These are phyloP conservation scores for Sabuloglossum arenarium DNA, from an alignment of 495 filamentous ascomycete species.

Conservation along the genomic window DNA sequence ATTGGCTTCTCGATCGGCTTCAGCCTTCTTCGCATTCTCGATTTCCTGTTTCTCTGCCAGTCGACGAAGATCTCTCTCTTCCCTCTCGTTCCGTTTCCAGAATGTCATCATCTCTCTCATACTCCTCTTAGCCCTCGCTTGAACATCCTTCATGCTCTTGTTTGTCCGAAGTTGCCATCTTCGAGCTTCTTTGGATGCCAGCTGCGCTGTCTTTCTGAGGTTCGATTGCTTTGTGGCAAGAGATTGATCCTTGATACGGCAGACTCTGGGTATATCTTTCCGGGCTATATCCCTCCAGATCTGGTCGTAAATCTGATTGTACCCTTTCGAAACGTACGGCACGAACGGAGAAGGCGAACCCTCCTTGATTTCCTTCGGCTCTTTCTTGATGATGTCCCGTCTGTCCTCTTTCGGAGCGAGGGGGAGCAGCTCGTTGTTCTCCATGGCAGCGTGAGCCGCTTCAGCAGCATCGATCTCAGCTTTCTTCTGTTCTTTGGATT, in stretches of 20 bases:
- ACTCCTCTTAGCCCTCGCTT: conserved; percentile 86
- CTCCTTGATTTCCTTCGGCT: conserved; percentile 44
- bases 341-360: conserved; percentile 29
- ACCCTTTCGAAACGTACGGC: conserved; percentile 71
- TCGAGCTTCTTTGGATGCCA: conserved; percentile 92
- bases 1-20: conserved; percentile 91
- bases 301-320: conserved; percentile 93
- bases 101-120: conserved; percentile 99
- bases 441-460: conserved; percentile 65
- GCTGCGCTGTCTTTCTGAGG: conserved; percentile 86
- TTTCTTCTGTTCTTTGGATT: conserved; percentile 93
- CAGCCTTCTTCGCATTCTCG: conserved; percentile 87
- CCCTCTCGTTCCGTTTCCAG: conserved; percentile 97
- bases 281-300: conserved; percentile 90
- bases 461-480: conserved; percentile 86
- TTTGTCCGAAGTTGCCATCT: conserved; percentile 95
- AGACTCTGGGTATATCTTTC: conserved; percentile 86
- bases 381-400: conserved; percentile 19
- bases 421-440: conserved; percentile 53
- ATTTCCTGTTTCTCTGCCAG: conserved; percentile 90
- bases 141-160: conserved; percentile 94
- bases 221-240: conserved; percentile 74
- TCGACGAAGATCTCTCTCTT: conserved; percentile 86
- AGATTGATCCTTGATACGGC: conserved; percentile 63
- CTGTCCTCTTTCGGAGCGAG: conserved; percentile 44